These are phyloP conservation scores for Calonectria hawksworthii DNA, from an alignment of 2,329 filamentous ascomycete species.

Conservation along the genomic window DNA sequence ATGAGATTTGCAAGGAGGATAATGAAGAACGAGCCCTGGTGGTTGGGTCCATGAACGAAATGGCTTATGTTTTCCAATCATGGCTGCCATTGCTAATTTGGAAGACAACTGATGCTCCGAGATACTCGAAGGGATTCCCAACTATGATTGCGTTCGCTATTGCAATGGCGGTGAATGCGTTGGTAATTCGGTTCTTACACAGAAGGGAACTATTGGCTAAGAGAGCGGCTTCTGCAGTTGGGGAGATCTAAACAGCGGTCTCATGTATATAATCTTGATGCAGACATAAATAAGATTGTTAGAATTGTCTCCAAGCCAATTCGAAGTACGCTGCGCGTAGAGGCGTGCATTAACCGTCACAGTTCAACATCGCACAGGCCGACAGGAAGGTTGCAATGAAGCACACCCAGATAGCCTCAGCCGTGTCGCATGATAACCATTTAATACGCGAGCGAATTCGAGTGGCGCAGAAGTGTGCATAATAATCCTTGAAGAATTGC, in stretches of 20 bases:
- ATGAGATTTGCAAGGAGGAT: conserved; percentile 64
- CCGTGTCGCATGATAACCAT: background rate
- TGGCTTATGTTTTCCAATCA: conserved; percentile 78
- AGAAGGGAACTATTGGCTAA: conserved; percentile 52
- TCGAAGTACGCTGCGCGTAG: background rate
- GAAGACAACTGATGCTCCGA: conserved; percentile 74
- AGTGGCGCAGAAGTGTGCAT: background rate
- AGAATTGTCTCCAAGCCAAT: background rate
- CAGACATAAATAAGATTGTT: background rate
- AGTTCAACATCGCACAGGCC: background rate
- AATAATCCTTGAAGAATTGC: background rate
- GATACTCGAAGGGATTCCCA: conserved; percentile 72
- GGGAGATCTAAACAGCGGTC: background rate
- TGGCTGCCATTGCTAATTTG: conserved; percentile 78
- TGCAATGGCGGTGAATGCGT: conserved; percentile 63
- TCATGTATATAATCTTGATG: background rate
- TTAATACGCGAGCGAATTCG: background rate
- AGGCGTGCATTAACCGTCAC: background rate
- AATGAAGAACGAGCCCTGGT: conserved; percentile 78
- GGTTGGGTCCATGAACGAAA: conserved; percentile 76
- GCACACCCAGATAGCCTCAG: background rate
- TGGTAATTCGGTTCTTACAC: conserved; percentile 63
- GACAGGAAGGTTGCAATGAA: background rate
- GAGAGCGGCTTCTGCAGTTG: conserved; percentile 16
- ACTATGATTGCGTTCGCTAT: conserved; percentile 65